Conservation (phyloP, 192 early-diverging fungal species). For the Umbelopsis isabellina region DNA sequence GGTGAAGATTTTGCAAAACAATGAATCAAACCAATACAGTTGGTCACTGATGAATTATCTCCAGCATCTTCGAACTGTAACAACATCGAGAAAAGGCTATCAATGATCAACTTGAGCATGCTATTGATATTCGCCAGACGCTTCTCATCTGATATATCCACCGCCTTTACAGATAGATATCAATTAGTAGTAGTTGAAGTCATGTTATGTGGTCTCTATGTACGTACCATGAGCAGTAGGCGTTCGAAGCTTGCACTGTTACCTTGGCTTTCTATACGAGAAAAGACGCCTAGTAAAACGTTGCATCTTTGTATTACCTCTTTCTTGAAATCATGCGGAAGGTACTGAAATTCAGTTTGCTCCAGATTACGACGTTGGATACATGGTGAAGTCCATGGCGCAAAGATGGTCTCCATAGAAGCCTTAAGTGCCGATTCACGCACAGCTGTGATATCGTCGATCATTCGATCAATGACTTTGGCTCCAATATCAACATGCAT, state of each 20-base stretch:
- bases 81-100: conserved; percentile 75
- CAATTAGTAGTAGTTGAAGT: conserved; percentile 38
- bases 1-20: conserved; percentile 38
- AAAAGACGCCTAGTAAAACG: conserved; percentile 20
- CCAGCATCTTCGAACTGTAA: conserved; percentile 65
- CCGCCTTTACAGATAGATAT: conserved; percentile 36
- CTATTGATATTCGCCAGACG: conserved; percentile 45
- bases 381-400: conserved; percentile 38
- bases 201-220: conserved; percentile 37
- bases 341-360: conserved; percentile 18
- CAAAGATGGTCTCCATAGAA: conserved; percentile 75
- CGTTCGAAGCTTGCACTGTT: conserved; percentile 50
- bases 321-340: conserved; percentile 9
- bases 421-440: conserved; percentile 70
- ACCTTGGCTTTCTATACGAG: conserved; percentile 6
- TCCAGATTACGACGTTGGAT: conserved; percentile 18
- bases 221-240: conserved; percentile 33
- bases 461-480: conserved; percentile 70
- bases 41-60: conserved; percentile 23
- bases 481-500: conserved; percentile 69
- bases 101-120: conserved; percentile 69
- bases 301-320: conserved; percentile 19
- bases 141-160: conserved; percentile 48
- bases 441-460: conserved; percentile 63
- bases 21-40: conserved; percentile 33